Base-by-base conservation (phyloP, 768 basidiomycete genomes). In the Xerocomellus intermedius region DNA sequence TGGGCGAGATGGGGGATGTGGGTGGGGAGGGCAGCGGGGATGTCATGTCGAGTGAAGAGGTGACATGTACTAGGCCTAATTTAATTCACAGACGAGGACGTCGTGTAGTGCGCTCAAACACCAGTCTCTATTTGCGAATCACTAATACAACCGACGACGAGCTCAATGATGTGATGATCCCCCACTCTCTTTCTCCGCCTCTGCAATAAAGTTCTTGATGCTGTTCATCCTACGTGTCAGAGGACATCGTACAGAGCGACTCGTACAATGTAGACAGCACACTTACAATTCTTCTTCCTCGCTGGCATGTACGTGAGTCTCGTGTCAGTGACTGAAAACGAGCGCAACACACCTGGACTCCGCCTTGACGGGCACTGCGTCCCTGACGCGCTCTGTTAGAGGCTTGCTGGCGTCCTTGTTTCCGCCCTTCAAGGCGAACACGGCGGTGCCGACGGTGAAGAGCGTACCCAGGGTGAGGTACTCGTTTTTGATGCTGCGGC, bases 271-370 rank as follows among this genome's bases (percentile, higher is more conserved):
- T 35, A 60, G 56, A 48, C 36, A 35, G 38, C 39, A 61, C 69
- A 83, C 82, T 71, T 75, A 93, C 91, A 93, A 93, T 60, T 85
- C 78, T 67, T 90, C 91, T 69, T 94, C 91, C 71, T 93, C 89
- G 58, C 89, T 92, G 49, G 46, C 30, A 46, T 12, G 44, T 7
- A 8, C 30, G 8, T 68, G 8, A 69, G 61, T 36, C 3, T 17
- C 19, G 36, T 13, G 39, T 28, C 10, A 12, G 44, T 8, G 22
- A 13, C n/a, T 3, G 17, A 13, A 3, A 42, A 46, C 24, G 21
- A 12, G 8, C n/a, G 41, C 42, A 24, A 81, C 86, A 68, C 69
- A 88, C 90, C 80, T 85, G 35, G 87, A 90, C 44, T 80, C 73
- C 53, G 86, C 84, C 53, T 79, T 80, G 41, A 89, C 70, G 42